A percentile compares a stretch with the other conserved stretches of the same genome.
Conservation (phyloP, 805 yeast species). For the Candida cerambycidarum region DNA sequence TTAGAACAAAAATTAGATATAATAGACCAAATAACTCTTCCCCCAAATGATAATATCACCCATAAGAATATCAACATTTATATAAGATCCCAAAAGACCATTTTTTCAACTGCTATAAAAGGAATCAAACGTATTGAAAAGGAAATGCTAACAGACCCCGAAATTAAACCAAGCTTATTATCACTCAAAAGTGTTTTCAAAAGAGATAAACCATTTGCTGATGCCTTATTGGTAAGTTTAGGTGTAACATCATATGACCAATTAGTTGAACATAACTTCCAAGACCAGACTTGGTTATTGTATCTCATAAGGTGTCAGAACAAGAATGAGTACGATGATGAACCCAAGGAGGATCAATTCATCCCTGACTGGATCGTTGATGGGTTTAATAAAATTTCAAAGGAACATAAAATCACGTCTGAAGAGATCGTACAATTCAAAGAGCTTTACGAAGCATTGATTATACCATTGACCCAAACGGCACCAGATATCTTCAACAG, state of each 20-base stretch:
- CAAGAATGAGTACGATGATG: conserved; percentile 29
- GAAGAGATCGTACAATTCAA: conserved; percentile 57
- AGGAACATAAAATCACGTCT: conserved; percentile 42
- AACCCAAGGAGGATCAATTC: conserved; percentile 22
- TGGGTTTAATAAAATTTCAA: conserved; percentile 36
- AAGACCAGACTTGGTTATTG: conserved; percentile 59
- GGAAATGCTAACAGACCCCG: conserved; percentile 32
- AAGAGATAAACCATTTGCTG: conserved; percentile 52
- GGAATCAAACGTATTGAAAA: conserved; percentile 47
- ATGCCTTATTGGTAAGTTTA: conserved; percentile 53
- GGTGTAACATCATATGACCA: conserved; percentile 59
- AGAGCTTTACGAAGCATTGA: conserved; percentile 52
- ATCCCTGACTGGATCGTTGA: conserved; percentile 54
- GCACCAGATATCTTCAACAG: conserved; percentile 58
- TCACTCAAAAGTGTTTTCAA: conserved; percentile 61
- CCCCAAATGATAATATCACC: conserved; percentile 9
- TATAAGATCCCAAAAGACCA: conserved; percentile 46
- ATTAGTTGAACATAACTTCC: conserved; percentile 44
- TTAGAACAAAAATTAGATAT: conserved; percentile 50
- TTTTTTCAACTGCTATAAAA: conserved; percentile 48
- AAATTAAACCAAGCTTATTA: conserved; percentile 44
- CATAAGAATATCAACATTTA: conserved; percentile 41
- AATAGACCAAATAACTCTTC: conserved; percentile 11
- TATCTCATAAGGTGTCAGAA: conserved; percentile 65
- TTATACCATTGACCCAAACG: conserved; percentile 46